These are phyloP conservation scores for Pestalotiopsis fici DNA, from an alignment of 2,329 filamentous ascomycete species.

Conservation along the genomic window DNA sequence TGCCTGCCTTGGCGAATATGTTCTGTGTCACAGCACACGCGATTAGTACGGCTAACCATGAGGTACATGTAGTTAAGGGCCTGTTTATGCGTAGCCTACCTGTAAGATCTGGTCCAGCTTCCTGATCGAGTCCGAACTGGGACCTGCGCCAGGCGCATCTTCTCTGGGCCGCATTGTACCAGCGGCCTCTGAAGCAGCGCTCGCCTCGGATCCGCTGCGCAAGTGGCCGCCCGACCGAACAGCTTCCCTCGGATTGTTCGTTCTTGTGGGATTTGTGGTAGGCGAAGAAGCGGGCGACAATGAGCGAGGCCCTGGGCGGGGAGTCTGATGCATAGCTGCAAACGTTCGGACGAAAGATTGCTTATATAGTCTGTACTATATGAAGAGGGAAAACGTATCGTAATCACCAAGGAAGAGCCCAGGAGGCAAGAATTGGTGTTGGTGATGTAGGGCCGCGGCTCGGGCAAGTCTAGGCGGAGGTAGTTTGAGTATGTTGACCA, in stretches of 20 bases:
- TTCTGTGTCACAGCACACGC: slow-evolving; percentile 58
- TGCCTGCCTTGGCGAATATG: slow-evolving; percentile 84
- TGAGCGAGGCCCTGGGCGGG: slow-evolving; percentile 71
- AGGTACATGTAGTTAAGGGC: slow-evolving; percentile 17
- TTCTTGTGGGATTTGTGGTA: slow-evolving; percentile 70
- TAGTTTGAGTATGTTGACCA: slow-evolving; percentile 33
- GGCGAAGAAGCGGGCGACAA: slow-evolving; percentile 73
- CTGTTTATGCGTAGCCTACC: slow-evolving; percentile 46
- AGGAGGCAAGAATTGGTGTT: neutral
- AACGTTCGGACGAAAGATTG: neutral
- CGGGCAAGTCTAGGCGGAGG: slow-evolving; percentile 13
- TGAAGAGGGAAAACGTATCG: neutral
- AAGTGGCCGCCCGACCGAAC: slow-evolving; percentile 36
- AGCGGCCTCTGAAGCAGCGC: slow-evolving; percentile 35
- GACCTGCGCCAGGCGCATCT: slow-evolving; percentile 43
- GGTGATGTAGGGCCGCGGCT: neutral
- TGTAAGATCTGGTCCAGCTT: slow-evolving; percentile 94
- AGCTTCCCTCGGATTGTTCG: slow-evolving; percentile 74
- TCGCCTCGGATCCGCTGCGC: slow-evolving; percentile 44
- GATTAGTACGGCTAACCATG: slow-evolving; percentile 3
- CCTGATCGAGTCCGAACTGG: slow-evolving; percentile 67
- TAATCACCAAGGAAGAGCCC: neutral
- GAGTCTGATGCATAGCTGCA: slow-evolving; percentile 87
- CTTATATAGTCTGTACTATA: neutral
- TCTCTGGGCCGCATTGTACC: slow-evolving; percentile 49